Evolutionary conservation across 2,329 filamentous ascomycete species (phyloP).

Genomic region (Proliferodiscus dingleyae): DNA sequence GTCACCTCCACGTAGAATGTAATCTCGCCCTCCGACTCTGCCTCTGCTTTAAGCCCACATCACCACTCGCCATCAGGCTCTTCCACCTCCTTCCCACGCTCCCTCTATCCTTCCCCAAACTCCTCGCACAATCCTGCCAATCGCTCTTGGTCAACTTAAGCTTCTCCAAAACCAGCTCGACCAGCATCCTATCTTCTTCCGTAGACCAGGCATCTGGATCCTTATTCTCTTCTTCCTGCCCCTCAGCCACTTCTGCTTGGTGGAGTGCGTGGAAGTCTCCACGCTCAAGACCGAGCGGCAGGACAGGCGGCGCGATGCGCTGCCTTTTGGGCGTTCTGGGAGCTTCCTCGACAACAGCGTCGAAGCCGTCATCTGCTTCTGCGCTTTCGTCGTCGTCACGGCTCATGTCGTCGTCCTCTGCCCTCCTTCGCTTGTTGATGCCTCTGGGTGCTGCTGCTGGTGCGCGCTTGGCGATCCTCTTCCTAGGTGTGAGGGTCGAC

Average conservation of each 20-base stretch:
- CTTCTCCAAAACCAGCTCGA: slow-evolving; percentile 65
- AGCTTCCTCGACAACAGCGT: slow-evolving; percentile 8
- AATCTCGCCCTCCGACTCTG: slow-evolving; percentile 42
- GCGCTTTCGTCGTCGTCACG: slow-evolving; percentile 36
- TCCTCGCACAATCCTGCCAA: slow-evolving; percentile 63
- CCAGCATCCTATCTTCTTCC: slow-evolving; percentile 60
- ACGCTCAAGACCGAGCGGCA: slow-evolving; percentile 55
- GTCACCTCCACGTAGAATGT: slow-evolving; percentile 51
- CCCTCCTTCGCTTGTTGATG: slow-evolving; percentile 50
- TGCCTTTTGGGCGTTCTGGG: slow-evolving; percentile 54
- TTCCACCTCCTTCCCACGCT: slow-evolving; percentile 58
- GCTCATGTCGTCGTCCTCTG: slow-evolving; percentile 41
- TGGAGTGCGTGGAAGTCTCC: slow-evolving; percentile 48
- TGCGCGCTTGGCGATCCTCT: slow-evolving; percentile 48
- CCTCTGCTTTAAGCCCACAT: slow-evolving; percentile 51
- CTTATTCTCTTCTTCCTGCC: slow-evolving; percentile 21
- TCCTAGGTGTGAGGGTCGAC: slow-evolving; percentile 15
- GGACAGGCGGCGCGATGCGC: slow-evolving; percentile 54
- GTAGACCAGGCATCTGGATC: slow-evolving; percentile 46
- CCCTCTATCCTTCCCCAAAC: slow-evolving; percentile 54
- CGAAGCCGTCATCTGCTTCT: slow-evolving; percentile 26
- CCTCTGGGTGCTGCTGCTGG: slow-evolving; percentile 37
- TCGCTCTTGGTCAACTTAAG: slow-evolving; percentile 59
- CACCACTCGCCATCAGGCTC: slow-evolving; percentile 54
- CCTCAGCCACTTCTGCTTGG: slow-evolving; percentile 30